Evolutionary conservation across 2,329 filamentous ascomycete genomes (phyloP).

Genomic region (Chrysoporthe cubensis): DNA sequence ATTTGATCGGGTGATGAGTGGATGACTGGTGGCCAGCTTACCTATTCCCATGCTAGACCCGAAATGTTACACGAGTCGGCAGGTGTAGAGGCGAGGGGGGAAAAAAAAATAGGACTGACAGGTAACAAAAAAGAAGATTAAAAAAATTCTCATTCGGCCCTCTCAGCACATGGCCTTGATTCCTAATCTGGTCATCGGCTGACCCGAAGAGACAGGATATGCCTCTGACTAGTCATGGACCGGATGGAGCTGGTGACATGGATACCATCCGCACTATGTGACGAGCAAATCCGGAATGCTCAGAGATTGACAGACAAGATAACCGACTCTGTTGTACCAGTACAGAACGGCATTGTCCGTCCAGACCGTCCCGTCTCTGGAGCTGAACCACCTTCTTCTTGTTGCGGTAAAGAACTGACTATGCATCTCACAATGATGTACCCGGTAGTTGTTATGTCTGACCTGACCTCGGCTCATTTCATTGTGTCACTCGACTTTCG

Average conservation of each 20-base stretch:
- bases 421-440: neutral
- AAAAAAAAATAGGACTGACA: neutral
- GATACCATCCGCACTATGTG: neutral
- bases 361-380: too few species aligned
- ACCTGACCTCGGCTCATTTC: neutral
- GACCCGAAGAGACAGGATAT: constrained; percentile 4
- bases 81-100: neutral
- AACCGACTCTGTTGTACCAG: too few species aligned
- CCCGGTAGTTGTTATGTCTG: neutral
- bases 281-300: too few species aligned
- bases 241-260: neutral
- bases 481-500: neutral
- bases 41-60: constrained; percentile 5
- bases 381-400: neutral
- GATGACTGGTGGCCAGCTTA: neutral
- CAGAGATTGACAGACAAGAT: too few species aligned
- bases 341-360: too few species aligned
- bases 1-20: neutral
- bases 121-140: neutral
- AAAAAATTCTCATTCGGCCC: neutral
- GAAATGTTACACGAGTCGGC: neutral
- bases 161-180: neutral
- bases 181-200: constrained; percentile 4
- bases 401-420: neutral
- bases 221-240: constrained; percentile 1